Base-by-base conservation (phyloP, 164 flowering plant genomes). In the Stephania yunnanensis region DNA sequence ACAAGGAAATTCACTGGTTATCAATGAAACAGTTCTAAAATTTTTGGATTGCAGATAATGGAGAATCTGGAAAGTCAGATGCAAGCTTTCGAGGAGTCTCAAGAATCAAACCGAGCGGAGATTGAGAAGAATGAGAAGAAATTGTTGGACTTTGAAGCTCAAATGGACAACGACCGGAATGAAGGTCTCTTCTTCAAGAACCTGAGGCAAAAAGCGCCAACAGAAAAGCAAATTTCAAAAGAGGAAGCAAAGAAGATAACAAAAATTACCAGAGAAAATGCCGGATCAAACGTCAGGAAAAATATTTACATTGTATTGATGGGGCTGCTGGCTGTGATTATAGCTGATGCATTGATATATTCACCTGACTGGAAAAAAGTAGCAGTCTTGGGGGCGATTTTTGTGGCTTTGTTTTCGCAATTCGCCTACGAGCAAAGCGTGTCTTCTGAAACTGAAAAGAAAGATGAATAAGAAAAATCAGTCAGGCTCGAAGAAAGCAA, bases 171-270 rank as follows among this genome's bases (percentile, higher is more conserved):
- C 17, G 91, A 83, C 20, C 76, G 84, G 72, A 93, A 93, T 67
- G 93, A 91, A 78, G 97, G 95, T 44, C 58, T 93, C 77, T 95
- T 93, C 87, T 93, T 95, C 78, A 87, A 91, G 83, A 92, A 79
- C 83, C 81, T 92, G 76, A 53, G 85, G 52, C 72, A 79, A 76
- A 84, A 63, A 69, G 61, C 75, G 30, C 90, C 94, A 7, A 73
- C 67, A 61, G 90, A 86, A 0, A 80, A 77, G 77, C 87, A 17
- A 46, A 80, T 78, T 67, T 90, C 91, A 4, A 80, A 80, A 79
- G 93, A 88, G 77, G 93, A 90, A 80, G 65, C 77, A 13, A 73
- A 86, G 76, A 92, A 85, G 84, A 83, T 95, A 11, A 83, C 44
- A 72, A 80, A 88, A 67, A 20, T 89, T 31, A 80, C 83, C 2